Base-by-base conservation (phyloP, 1,139 yeast genomes). In the Nadsonia starkeyi-henricii region DNA sequence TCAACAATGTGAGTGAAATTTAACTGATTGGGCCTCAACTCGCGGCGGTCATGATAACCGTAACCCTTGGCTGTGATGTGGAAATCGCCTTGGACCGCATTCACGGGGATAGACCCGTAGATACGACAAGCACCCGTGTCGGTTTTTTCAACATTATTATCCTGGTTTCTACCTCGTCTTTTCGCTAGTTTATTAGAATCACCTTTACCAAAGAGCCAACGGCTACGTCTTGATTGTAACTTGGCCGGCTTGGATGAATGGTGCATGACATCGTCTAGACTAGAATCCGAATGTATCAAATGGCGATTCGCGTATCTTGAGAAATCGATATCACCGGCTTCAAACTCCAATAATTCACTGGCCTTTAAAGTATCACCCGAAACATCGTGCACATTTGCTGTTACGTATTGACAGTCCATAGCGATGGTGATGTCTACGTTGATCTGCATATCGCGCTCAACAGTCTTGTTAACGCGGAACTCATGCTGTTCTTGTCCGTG, bases 121-220 rank as follows among this genome's bases (percentile, higher is more conserved):
- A 91, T 77, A 54, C 91, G 86, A 63, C 99, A 91, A 2, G 94
- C 93, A 4, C 86, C 83, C 0, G 80, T 77, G 2, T 75, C 81
- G 46, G 55, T 49, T 45, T 62, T 54, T 39, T 61, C 58, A 20
- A 5, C 15, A 19, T 18, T 37, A 43, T 19, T 44, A 42, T 42
- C 50, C 51, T 21, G 51, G 48, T 37, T 45, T 79, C 81, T 47
- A 74, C 75, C 67, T 82, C 68, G 45, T 84, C 75, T 55, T 74
- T 78, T 53, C 80, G 85, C 53, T 83, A 63, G 42, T 79, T 81
- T 0, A 5, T 23, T 23, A 23, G 28, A 5, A 23, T 23, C 28
- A 84, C 86, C 48, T 43, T 44, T 48, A 19, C 53, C 48, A 3
- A 62, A 60, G 20, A 56, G 47, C 45, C 51, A 52, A 36, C 19